Conservation (phyloP, 2,329 filamentous ascomycete genomes). For the Monosporascus ibericus region DNA sequence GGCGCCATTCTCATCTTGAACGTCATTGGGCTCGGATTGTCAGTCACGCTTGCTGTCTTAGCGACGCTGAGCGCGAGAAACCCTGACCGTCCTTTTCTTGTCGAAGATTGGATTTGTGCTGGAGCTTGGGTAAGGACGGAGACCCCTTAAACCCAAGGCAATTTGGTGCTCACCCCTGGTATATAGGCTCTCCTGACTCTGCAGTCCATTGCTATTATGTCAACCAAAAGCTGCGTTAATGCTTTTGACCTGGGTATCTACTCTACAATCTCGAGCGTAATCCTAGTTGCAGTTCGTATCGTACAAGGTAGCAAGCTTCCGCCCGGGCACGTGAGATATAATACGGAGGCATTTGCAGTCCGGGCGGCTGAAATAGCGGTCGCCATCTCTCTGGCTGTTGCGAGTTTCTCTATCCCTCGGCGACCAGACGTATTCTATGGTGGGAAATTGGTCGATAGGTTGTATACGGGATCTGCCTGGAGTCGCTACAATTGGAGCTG, state of each 20-base stretch:
- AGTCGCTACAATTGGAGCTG: slow-evolving; percentile 61
- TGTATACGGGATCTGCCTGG: slow-evolving; percentile 55
- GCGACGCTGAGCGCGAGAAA: slow-evolving; percentile 31
- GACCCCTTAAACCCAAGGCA: slow-evolving; percentile 8
- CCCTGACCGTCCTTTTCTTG: slow-evolving; percentile 31
- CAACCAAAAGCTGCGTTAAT: slow-evolving; percentile 43
- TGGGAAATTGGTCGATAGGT: slow-evolving; percentile 54
- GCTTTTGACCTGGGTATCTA: slow-evolving; percentile 49
- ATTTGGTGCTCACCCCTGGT: slow-evolving; percentile 9
- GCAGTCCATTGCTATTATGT: slow-evolving; percentile 44
- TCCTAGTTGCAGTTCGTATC: slow-evolving; percentile 37
- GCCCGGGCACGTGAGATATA: slow-evolving; percentile 26
- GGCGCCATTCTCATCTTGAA: slow-evolving; percentile 48
- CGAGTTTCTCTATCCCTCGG: slow-evolving; percentile 54
- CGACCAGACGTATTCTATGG: slow-evolving; percentile 60
- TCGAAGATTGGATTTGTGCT: slow-evolving; percentile 55
- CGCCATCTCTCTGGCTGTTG: slow-evolving; percentile 38
- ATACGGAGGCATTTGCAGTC: slow-evolving; percentile 34
- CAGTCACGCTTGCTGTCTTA: slow-evolving; percentile 51
- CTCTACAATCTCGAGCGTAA: slow-evolving; percentile 40
- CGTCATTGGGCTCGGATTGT: slow-evolving; percentile 45
- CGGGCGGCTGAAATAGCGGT: slow-evolving; percentile 41
- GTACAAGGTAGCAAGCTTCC: slow-evolving; percentile 37
- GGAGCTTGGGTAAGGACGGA: slow-evolving; percentile 53
- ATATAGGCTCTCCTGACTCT: slow-evolving; percentile 43